Evolutionary conservation across 2,329 filamentous ascomycete species (phyloP), one percentile per base, ranked within the genome.

Genomic region (Neofusicoccum umdonicola): DNA sequence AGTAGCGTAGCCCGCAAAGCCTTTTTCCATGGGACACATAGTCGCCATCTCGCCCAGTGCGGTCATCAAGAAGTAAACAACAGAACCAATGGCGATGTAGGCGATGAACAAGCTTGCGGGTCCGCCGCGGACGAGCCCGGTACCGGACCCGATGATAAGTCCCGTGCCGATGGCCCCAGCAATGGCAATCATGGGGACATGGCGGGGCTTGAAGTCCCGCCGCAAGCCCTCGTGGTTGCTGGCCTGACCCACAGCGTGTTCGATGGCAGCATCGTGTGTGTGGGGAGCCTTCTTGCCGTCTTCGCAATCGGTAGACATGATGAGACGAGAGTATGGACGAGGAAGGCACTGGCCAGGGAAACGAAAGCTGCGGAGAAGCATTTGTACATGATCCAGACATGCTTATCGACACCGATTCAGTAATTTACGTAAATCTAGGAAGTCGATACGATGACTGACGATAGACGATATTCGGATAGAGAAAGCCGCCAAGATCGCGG

Each of bases 11-110:
- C 88, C 84, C 27, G 90, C 90, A 73, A 93, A 93, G 45, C 89
- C 88, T 65, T 90, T 91, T 22, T 89, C 82, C 42, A 93, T 87
- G 5, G 92, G 92, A 22, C 93, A 87, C 69, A 88, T 91, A 6
- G 90, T 88, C 11, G 90, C 88, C 83, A 95, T 89, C 78, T 96
- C 84, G 60, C 81, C 82, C 34, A 85, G 75, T 42, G 81, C 82
- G 66, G 73, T 72, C 88, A 94, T 93, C 77, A 93, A 87, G 3
- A 87, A 88, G 80, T 85, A 93, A 51, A 94, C 85, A 65, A 93
- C 85, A 13, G 85, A 82, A 60, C 90, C 91, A 72, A 93, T 73
- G 52, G 82, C 77, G 42, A 72, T 68, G 67, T 80, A 83, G 41
- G 79, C 80, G 60, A 82, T 71, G 27, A 84, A 72, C 19, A 81